These are phyloP conservation scores for Crithidia expoeki DNA, from an alignment of 208 protist species.

Conservation along the genomic window DNA sequence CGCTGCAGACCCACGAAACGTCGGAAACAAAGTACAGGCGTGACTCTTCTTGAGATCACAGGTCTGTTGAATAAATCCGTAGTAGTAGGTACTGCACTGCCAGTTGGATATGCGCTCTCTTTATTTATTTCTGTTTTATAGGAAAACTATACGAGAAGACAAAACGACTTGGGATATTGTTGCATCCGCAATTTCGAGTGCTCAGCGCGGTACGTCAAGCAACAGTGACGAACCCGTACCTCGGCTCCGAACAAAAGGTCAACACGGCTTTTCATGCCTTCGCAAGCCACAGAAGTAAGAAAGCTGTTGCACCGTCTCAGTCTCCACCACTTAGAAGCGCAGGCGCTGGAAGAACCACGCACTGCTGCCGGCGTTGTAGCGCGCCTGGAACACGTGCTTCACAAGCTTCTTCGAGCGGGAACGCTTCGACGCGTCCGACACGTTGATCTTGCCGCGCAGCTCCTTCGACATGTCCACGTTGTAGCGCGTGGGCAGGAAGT, in stretches of 20 bases:
- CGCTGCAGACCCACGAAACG: no score
- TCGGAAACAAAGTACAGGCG: no score
- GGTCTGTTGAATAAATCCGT: no score
- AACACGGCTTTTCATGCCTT: no score
- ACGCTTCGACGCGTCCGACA: constrained; percentile 91
- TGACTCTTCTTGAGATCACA: no score
- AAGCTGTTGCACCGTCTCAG: not conserved
- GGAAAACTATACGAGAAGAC: not conserved
- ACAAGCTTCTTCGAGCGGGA: constrained; percentile 84
- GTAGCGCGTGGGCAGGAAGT: constrained; percentile 98
- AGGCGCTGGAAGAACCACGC: constrained; percentile 99
- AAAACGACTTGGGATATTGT: not conserved
- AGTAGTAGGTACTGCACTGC: no score
- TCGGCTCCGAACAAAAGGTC: no score
- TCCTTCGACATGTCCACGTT: constrained; percentile 93
- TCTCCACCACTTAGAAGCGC: constrained; percentile 93
- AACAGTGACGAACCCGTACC: no score
- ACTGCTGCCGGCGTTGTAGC: constrained; percentile 97
- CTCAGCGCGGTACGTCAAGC: no score
- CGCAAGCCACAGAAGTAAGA: no score
- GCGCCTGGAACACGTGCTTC: constrained; percentile 93
- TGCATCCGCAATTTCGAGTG: constrained; percentile 7
- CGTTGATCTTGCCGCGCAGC: constrained; percentile 91
- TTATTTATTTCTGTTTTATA: no score
- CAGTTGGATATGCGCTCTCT: no score